These are phyloP conservation scores for Drosera spatulata DNA, from an alignment of 179 eudicot genomes.

Conservation along the genomic window DNA sequence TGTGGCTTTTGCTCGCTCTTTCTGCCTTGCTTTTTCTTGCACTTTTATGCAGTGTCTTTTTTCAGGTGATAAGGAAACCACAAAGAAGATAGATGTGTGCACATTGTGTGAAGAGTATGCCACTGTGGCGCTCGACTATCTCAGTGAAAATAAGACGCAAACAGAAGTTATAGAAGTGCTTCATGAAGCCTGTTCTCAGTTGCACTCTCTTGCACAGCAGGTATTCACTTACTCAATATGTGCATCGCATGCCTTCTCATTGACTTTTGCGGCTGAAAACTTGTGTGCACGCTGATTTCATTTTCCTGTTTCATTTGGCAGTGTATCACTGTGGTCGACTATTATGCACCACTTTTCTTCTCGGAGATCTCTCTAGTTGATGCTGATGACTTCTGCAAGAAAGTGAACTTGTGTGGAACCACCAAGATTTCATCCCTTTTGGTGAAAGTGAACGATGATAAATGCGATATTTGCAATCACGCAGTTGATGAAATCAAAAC, in stretches of 20 bases:
- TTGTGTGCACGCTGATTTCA: neutral
- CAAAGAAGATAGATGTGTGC: constrained; percentile 31
- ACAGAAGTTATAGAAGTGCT: constrained; percentile 41
- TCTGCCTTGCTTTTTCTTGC: too few species aligned
- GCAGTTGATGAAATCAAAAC: constrained; percentile 45
- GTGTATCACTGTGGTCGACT: constrained; percentile 67
- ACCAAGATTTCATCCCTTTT: constrained; percentile 8
- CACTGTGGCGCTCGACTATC: constrained; percentile 40
- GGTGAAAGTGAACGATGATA: constrained; percentile 16
- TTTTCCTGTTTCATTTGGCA: constrained; percentile 14
- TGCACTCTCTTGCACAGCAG: constrained; percentile 45
- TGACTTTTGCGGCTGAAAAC: too few species aligned
- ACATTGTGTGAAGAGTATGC: constrained; percentile 68
- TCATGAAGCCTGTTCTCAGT: constrained; percentile 51
- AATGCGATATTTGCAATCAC: constrained; percentile 52
- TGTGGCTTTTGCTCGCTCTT: too few species aligned
- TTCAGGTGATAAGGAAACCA: constrained; percentile 12
- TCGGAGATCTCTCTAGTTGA: constrained; percentile 43
- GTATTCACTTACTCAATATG: constrained; percentile 8
- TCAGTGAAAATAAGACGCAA: constrained; percentile 54
- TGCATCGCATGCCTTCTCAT: too few species aligned
- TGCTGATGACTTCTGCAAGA: constrained; percentile 54
- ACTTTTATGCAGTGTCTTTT: neutral
- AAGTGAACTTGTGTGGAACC: constrained; percentile 39
- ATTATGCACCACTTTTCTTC: constrained; percentile 63